Evolutionary conservation across 495 filamentous ascomycete species (phyloP).

Genomic region (Trypethelium eluteriae): DNA sequence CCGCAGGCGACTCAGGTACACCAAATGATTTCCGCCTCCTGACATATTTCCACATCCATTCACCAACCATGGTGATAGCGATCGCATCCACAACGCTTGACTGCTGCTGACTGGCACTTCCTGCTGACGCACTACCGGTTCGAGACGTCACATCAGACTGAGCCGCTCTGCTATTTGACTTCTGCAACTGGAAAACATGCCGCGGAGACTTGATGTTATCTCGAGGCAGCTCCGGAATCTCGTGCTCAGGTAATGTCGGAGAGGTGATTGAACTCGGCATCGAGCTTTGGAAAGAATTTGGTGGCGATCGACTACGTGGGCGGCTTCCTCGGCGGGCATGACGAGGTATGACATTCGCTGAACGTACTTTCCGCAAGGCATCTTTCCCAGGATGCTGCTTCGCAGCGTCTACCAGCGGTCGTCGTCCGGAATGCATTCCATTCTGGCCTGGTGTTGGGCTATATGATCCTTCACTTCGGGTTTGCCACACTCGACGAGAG

Average conservation of each 20-base stretch:
- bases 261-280: slow-evolving; percentile 3
- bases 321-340: slow-evolving; percentile 30
- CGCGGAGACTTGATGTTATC: slow-evolving; percentile 62
- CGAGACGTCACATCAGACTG: slow-evolving; percentile 19
- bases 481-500: slow-evolving; percentile 66
- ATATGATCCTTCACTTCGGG: slow-evolving; percentile 65
- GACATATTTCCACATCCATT: slow-evolving; percentile 99
- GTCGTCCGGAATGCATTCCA: background rate
- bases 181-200: slow-evolving; percentile 21
- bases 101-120: slow-evolving; percentile 51
- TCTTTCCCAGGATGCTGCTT: slow-evolving; percentile 30
- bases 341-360: slow-evolving; percentile 63
- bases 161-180: background rate
- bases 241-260: slow-evolving; percentile 41
- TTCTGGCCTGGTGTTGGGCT: slow-evolving; percentile 57
- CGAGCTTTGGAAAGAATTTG: slow-evolving; percentile 18
- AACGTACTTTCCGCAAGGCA: slow-evolving; percentile 68
- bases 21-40: slow-evolving; percentile 87
- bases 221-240: slow-evolving; percentile 60
- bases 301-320: slow-evolving; percentile 28
- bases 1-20: slow-evolving; percentile 57
- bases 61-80: slow-evolving; percentile 95
- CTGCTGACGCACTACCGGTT: slow-evolving; percentile 45
- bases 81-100: slow-evolving; percentile 82
- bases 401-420: background rate